Base-by-base conservation (phyloP, 805 yeast genomes). In the Starmera amethionina region DNA sequence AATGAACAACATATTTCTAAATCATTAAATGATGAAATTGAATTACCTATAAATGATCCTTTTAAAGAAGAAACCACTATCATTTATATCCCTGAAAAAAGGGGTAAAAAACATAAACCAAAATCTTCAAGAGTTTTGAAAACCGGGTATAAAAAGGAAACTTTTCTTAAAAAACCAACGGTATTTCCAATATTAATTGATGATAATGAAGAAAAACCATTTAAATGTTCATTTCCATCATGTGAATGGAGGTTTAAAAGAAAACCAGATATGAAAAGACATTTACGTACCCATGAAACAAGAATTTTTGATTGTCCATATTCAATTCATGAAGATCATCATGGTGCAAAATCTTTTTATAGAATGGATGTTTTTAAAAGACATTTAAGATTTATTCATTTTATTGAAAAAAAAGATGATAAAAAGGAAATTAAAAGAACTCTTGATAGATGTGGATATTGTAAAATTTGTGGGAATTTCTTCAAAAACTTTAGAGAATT, bases 181-280 rank as follows among this genome's bases (percentile, higher is more conserved):
- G 13, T 8, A 9, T 34, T 34, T 13, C 12, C 30, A 6, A 34
- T 28, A 9, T 10, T 27, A 7, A 28, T 10, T 5, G 18, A 7
- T 11, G 19, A 14, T 14, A 22, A 28, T 28, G 37, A 28, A n/a
- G 37, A 35, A 11, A 45, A 65, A 28, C 63, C 65, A 11, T 65
- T 53, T 44, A 48, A 50, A 14, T 65, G 71, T 46, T 46, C 63
- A 1, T 51, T 49, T 31, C 51, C 52, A 2, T 67, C 69, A 29
- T 82, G 90, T 58, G 64, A 60, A 18, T 82, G 90, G 89, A 67
- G 86, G 2, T 82, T 82, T 58, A 71, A 76, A 8, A 66, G 90
- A 34, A 77, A 73, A 40, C 73, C 82, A 38, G 90, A 82, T 55
- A 70, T 79, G 50, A 68, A 82, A 34, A 67, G 90, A 40, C 90